Conservation (phyloP, 495 filamentous ascomycete genomes). For the Neurospora hispaniola region DNA sequence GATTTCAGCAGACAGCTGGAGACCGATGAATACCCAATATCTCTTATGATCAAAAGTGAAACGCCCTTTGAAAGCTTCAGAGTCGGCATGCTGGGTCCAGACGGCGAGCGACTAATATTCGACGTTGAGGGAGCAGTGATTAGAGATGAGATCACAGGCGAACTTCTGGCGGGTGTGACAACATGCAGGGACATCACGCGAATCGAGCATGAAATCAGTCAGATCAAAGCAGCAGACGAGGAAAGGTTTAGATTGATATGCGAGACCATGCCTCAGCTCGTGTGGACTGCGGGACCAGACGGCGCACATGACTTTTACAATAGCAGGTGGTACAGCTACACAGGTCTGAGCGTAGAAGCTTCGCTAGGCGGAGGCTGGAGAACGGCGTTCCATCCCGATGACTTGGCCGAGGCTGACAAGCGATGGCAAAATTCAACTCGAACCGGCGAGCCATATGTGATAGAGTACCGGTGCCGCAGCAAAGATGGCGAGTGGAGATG, state of each 20-base stretch:
- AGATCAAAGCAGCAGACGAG: constrained; percentile 52
- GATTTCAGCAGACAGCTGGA: constrained; percentile 50
- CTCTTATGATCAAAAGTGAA: constrained; percentile 44
- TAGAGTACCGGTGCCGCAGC: constrained; percentile 56
- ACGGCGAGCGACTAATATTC: constrained; percentile 36
- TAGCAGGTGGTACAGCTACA: constrained; percentile 60
- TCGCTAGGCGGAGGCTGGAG: constrained; percentile 32
- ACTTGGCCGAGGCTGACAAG: constrained; percentile 38
- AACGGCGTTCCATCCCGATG: constrained; percentile 42
- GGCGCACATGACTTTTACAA: constrained; percentile 58
- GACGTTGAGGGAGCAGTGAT: constrained; percentile 52
- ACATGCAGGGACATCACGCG: constrained; percentile 56
- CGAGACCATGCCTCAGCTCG: constrained; percentile 58
- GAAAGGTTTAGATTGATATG: constrained; percentile 58
- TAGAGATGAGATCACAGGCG: constrained; percentile 45
- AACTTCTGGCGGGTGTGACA: constrained; percentile 56
- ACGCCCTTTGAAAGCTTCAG: constrained; percentile 41
- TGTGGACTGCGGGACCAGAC: constrained; percentile 52
- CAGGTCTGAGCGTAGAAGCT: constrained; percentile 47
- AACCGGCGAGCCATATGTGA: constrained; percentile 54
- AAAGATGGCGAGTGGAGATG: constrained; percentile 56
- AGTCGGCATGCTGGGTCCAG: constrained; percentile 47
- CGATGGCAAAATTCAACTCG: constrained; percentile 47
- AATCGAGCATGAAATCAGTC: constrained; percentile 44
- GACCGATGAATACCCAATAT: constrained; percentile 49